phyloP scores from a whole-genome alignment of 1,284 basidiomycete species.

The Apiotrichum laibachii region DNA sequence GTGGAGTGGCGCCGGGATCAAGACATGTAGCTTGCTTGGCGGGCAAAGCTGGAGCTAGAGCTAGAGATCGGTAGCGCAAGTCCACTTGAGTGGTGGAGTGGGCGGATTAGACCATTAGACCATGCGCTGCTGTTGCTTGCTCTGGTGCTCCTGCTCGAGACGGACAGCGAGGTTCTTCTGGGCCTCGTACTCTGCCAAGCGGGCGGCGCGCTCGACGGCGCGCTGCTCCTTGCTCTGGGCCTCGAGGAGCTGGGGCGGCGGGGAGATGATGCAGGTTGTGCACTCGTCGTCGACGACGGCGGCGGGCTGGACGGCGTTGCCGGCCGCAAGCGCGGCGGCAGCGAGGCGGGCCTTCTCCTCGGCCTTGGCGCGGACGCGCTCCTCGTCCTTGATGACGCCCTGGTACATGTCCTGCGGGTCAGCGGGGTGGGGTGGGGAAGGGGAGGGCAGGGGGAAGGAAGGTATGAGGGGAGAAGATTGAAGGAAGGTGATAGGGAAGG shows the following conservation, averaged over 20 bases:
- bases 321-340: neutral
- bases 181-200: constrained; percentile 39
- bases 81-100: too few relatives aligned
- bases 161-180: constrained; percentile 35
- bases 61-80: too few relatives aligned
- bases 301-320: constrained; percentile 28
- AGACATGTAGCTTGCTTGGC: too few relatives aligned
- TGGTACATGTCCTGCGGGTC: constrained; percentile 74
- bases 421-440: constrained; percentile 2
- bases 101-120: neutral
- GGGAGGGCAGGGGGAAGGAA: constrained; percentile 23
- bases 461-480: neutral
- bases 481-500: neutral
- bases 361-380: constrained; percentile 54
- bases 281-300: constrained; percentile 43
- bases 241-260: constrained; percentile 43
- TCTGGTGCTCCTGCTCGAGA: constrained; percentile 27
- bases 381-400: constrained; percentile 83
- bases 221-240: constrained; percentile 33
- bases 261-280: constrained; percentile 40
- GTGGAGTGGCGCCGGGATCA: neutral
- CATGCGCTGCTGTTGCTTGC: neutral
- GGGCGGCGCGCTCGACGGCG: constrained; percentile 29
- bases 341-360: constrained; percentile 12
- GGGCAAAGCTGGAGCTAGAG: too few relatives aligned